Evolutionary conservation across 225 moss, liverwort and hornwort genomes (phyloP).

Genomic region (Anthoceros angustus): DNA sequence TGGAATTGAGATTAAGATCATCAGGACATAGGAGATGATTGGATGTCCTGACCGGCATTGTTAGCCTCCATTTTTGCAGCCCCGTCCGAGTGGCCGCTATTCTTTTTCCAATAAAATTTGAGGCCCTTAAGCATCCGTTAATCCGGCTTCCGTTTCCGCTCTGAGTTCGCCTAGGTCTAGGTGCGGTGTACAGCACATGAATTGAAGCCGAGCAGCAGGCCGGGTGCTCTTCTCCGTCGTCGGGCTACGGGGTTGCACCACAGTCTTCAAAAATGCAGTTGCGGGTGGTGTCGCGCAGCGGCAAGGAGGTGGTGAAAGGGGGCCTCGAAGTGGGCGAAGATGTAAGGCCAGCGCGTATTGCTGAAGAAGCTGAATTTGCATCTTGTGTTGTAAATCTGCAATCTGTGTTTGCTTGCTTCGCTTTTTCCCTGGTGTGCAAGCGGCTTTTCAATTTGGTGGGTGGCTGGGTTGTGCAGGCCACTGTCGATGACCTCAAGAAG

Average conservation of each 20-base stretch:
- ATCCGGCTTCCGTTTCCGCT: not conserved
- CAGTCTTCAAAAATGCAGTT: not conserved
- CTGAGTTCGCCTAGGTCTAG: not conserved
- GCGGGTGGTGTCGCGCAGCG: not conserved
- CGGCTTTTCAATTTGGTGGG: not conserved
- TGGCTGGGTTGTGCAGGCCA: slow-evolving; percentile 16
- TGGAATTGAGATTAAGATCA: too few species aligned
- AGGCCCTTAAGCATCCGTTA: too few species aligned
- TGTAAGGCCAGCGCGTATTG: not conserved
- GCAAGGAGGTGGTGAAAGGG: slow-evolving; percentile 1
- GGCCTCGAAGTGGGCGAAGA: not conserved
- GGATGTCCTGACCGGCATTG: too few species aligned
- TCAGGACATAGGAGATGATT: too few species aligned
- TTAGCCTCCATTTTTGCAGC: not conserved
- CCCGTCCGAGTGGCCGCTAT: not conserved
- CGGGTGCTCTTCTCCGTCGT: not conserved
- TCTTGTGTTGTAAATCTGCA: not conserved
- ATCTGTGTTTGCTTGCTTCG: not conserved
- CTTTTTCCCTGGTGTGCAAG: not conserved
- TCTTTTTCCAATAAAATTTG: not conserved
- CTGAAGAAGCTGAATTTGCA: not conserved
- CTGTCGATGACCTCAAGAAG: slow-evolving; percentile 40
- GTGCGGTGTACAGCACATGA: not conserved
- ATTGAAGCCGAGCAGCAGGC: not conserved
- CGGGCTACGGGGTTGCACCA: not conserved